These are phyloP conservation scores for Porcisia deanei DNA, from an alignment of 208 protist genomes.

Conservation along the genomic window DNA sequence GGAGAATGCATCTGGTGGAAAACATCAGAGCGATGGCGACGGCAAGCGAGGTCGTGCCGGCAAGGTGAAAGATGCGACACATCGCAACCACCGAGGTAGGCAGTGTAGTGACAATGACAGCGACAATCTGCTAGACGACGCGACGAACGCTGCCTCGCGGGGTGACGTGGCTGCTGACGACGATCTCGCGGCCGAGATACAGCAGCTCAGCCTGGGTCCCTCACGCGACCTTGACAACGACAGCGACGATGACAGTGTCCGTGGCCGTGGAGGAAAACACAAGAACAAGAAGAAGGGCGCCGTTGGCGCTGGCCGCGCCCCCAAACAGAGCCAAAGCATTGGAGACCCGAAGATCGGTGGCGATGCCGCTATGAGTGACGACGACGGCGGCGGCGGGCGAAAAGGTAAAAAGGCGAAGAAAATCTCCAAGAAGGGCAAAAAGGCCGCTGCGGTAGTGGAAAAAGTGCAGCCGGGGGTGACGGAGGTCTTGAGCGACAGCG, in stretches of 20 bases:
- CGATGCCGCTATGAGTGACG: conserved; percentile 10
- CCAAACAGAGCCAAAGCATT: not conserved
- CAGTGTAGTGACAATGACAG: not conserved
- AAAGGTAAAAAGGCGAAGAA: conserved; percentile 41
- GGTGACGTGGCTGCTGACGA: conserved; percentile 2
- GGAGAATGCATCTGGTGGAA: not conserved
- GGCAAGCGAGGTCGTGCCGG: not conserved
- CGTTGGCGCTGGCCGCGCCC: not conserved
- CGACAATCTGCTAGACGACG: conserved; percentile 5
- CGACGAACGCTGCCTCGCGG: not conserved
- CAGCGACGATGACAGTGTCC: conserved; percentile 19
- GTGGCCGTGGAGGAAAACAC: conserved; percentile 22
- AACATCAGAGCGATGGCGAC: not conserved
- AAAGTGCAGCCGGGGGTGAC: conserved; percentile 25
- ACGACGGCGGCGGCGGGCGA: conserved; percentile 13
- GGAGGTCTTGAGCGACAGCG: conserved; percentile 47
- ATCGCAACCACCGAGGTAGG: not conserved
- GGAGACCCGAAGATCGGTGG: not conserved
- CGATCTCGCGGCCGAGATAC: conserved; percentile 28
- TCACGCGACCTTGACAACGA: conserved; percentile 19
- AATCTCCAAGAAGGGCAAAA: conserved; percentile 36
- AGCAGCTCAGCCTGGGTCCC: conserved; percentile 30
- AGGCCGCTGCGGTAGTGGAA: conserved; percentile 23
- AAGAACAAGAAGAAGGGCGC: conserved; percentile 36
- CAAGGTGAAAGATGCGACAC: not conserved